Conservation (phyloP, 352 stramenopile species). For the Phytophthora capsici region DNA sequence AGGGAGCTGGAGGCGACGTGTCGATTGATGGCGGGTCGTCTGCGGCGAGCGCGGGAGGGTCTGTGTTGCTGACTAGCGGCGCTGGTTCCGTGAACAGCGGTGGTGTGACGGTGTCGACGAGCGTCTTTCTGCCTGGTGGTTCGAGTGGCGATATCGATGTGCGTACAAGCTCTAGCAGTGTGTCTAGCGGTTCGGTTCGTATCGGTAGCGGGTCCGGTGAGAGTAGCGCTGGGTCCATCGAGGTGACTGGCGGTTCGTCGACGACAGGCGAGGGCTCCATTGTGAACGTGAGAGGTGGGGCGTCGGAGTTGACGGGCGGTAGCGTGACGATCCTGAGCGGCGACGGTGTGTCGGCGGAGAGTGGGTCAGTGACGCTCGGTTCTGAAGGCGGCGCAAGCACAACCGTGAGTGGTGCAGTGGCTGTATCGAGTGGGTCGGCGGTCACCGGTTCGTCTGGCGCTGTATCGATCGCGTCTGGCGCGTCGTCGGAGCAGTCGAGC, state of each 20-base stretch:
- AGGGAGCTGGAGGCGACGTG: constrained; percentile 33
- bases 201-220: constrained; percentile 27
- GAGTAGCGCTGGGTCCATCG: constrained; percentile 28
- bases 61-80: constrained; percentile 28
- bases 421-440: constrained; percentile 20
- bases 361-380: constrained; percentile 21
- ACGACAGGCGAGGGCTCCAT: constrained; percentile 24
- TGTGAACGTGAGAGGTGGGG: constrained; percentile 27
- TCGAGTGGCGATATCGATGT: constrained; percentile 24
- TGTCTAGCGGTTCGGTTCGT: constrained; percentile 28
- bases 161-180: constrained; percentile 22
- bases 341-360: constrained; percentile 11
- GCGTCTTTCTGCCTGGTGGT: constrained; percentile 17
- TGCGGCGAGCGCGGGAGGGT: constrained; percentile 16
- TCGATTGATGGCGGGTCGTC: constrained; percentile 34
- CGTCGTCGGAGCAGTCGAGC: constrained; percentile 17
- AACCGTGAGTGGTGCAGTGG: constrained; percentile 14
- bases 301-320: constrained; percentile 27
- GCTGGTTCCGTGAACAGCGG: constrained; percentile 23
- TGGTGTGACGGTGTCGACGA: constrained; percentile 23
- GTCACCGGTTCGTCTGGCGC: constrained; percentile 21
- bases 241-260: constrained; percentile 37
- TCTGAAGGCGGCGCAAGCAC: constrained; percentile 8
- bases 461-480: constrained; percentile 23
- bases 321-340: constrained; percentile 27